These are phyloP conservation scores for Cucurbitaria berberidis DNA, from an alignment of 2,329 filamentous ascomycete species.

Conservation along the genomic window DNA sequence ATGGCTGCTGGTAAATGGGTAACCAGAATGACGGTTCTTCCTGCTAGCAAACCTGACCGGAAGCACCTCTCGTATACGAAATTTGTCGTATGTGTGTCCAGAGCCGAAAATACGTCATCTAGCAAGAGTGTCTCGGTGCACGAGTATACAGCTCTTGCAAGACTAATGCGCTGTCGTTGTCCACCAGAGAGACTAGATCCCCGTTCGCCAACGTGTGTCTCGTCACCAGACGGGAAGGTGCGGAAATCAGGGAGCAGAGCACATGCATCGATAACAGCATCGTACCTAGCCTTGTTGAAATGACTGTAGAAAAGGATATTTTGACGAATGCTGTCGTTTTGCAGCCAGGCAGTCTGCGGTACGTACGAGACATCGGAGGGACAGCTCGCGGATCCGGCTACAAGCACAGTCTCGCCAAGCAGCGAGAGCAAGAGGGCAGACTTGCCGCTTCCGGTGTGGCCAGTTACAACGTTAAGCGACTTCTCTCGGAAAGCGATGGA, in stretches of 20 bases:
- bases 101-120: slow-evolving; percentile 57
- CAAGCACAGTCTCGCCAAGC: not conserved
- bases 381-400: not conserved
- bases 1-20: not conserved
- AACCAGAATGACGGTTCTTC: not conserved
- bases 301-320: not conserved
- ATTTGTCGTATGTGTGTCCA: slow-evolving; percentile 45
- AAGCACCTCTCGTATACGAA: not conserved
- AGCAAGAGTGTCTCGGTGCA: slow-evolving; percentile 52
- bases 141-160: slow-evolving; percentile 58
- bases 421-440: not conserved
- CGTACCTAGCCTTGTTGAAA: slow-evolving; percentile 15
- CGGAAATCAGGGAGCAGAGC: slow-evolving; percentile 10
- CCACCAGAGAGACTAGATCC: slow-evolving; percentile 57
- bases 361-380: not conserved
- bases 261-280: slow-evolving; percentile 15
- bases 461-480: not conserved
- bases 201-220: slow-evolving; percentile 55
- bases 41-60: not conserved
- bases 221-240: slow-evolving; percentile 18
- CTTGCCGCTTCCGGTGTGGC: not conserved
- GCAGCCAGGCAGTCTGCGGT: not conserved
- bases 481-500: not conserved
- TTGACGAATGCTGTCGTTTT: not conserved
- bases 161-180: slow-evolving; percentile 56